These are phyloP conservation scores for Kurtzmaniella quercitrusa DNA, from an alignment of 1,139 yeast genomes.

Conservation along the genomic window DNA sequence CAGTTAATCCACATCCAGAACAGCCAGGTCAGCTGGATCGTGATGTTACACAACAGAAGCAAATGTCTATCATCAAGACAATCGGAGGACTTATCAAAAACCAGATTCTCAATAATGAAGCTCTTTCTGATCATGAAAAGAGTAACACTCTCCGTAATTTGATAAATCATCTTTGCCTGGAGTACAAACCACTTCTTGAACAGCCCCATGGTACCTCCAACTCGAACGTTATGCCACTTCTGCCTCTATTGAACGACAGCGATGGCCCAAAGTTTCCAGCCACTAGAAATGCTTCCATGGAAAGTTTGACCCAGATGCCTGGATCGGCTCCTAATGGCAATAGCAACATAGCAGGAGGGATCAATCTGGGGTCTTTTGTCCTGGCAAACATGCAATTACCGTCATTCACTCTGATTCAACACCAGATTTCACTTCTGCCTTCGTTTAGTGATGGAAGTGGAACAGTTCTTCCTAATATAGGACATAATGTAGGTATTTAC, in stretches of 20 bases:
- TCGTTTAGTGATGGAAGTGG: constrained; percentile 7
- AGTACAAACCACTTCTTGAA: constrained; percentile 15
- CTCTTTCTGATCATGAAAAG: constrained; percentile 16
- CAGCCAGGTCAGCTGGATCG: too few species aligned
- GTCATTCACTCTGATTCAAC: constrained; percentile 34
- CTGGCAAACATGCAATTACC: constrained; percentile 31
- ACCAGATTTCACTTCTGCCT: constrained; percentile 26
- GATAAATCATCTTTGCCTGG: constrained; percentile 20
- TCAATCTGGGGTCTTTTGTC: constrained; percentile 12
- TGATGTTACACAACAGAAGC: neutral
- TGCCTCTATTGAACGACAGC: constrained; percentile 33
- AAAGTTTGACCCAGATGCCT: constrained; percentile 16
- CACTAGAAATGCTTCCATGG: constrained; percentile 11
- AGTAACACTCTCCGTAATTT: constrained; percentile 19
- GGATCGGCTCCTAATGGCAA: constrained; percentile 10
- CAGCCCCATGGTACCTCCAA: constrained; percentile 11
- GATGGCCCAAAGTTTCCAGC: constrained; percentile 22
- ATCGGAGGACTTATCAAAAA: constrained; percentile 16
- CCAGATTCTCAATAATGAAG: constrained; percentile 14
- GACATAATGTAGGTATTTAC: neutral
- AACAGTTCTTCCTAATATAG: constrained; percentile 1
- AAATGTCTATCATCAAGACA: constrained; percentile 13
- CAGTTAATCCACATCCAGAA: too few species aligned
- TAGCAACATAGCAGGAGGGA: neutral
- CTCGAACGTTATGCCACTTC: constrained; percentile 29